Conservation (phyloP, 1,284 basidiomycete species). For the Moesziomyces parantarcticus region DNA sequence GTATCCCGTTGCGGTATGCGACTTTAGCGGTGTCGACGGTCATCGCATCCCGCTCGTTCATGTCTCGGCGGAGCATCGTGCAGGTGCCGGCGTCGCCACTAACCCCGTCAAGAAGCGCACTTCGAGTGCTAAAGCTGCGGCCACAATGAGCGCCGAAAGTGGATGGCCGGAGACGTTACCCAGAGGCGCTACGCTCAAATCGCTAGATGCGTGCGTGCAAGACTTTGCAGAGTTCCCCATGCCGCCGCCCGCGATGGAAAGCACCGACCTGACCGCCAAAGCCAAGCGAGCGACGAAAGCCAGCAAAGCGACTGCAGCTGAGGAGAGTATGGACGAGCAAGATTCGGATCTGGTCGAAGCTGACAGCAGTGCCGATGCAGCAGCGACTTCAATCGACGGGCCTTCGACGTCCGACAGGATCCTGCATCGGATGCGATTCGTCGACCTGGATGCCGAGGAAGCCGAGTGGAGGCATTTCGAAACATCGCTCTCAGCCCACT, state of each 20-base stretch:
- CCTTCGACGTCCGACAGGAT: not conserved
- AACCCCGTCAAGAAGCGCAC: slow-evolving; percentile 24
- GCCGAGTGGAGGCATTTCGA: slow-evolving; percentile 36
- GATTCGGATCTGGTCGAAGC: slow-evolving; percentile 9
- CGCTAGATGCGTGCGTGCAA: slow-evolving; percentile 35
- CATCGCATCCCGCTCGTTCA: slow-evolving; percentile 21
- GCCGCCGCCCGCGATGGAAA: slow-evolving; percentile 1
- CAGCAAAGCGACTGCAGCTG: slow-evolving; percentile 7
- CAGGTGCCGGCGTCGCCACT: slow-evolving; percentile 24
- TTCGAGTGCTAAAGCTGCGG: slow-evolving; percentile 10
- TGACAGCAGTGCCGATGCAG: not conserved
- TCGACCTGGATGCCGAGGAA: slow-evolving; percentile 35
- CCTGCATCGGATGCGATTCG: slow-evolving; percentile 25
- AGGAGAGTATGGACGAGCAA: slow-evolving; percentile 12
- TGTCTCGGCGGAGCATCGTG: slow-evolving; percentile 18
- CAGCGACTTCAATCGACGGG: not conserved
- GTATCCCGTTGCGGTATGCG: slow-evolving; percentile 47
- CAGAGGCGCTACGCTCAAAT: slow-evolving; percentile 30
- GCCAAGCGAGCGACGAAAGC: slow-evolving; percentile 28
- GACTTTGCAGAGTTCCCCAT: slow-evolving; percentile 30
- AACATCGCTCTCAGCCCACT: slow-evolving; percentile 1
- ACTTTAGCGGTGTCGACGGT: slow-evolving; percentile 61
- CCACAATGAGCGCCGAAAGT: slow-evolving; percentile 2
- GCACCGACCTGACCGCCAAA: slow-evolving; percentile 34
- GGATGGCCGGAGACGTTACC: slow-evolving; percentile 34